A percentile compares a stretch with the other conserved stretches of the same genome.
Evolutionary conservation across 306 rosid genomes (phyloP).

Genomic region (Malus asiatica): DNA sequence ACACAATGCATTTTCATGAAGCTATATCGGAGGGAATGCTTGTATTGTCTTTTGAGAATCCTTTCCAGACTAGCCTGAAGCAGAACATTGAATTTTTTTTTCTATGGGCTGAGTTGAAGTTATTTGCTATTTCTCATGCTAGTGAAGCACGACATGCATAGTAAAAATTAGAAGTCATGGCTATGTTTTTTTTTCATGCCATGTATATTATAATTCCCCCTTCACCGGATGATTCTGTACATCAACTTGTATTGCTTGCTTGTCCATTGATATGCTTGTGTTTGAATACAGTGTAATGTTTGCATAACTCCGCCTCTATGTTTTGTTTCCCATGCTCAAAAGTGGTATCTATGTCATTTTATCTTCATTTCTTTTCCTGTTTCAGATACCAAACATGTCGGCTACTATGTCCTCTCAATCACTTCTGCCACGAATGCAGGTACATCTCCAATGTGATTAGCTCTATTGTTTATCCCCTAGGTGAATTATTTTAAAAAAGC

Average conservation of each 20-base stretch:
- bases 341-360: background rate
- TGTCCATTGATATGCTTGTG: background rate
- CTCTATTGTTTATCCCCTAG: constrained; percentile 1
- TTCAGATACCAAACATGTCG: constrained; percentile 82
- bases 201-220: background rate
- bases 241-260: background rate
- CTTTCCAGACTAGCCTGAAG: background rate
- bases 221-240: background rate
- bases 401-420: constrained; percentile 76
- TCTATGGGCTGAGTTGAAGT: background rate
- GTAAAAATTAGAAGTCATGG: too few relatives aligned
- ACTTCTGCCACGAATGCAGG: constrained; percentile 69
- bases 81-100: background rate
- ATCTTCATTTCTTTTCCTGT: constrained; percentile 9
- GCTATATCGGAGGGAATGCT: background rate
- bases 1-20: background rate
- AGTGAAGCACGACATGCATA: too few relatives aligned
- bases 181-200: background rate
- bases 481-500: background rate
- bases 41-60: background rate
- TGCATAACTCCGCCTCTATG: background rate
- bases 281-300: background rate
- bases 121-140: too few relatives aligned
- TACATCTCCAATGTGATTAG: constrained; percentile 28
- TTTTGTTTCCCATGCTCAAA: background rate